Base-by-base conservation (phyloP, 2,329 filamentous ascomycete species). In the Fusarium illudens region DNA sequence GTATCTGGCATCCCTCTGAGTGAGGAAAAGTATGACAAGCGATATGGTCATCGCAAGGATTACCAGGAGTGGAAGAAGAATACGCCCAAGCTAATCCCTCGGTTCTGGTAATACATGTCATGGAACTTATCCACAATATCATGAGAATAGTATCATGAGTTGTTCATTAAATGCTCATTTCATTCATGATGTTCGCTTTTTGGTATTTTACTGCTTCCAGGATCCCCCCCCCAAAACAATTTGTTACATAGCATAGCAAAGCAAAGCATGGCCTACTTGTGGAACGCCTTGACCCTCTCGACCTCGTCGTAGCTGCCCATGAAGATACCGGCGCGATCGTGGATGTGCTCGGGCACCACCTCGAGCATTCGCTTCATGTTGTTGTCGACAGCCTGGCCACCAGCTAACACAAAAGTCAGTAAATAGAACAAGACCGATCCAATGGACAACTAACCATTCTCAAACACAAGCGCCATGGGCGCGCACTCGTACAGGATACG, bases 401-500 rank as follows among this genome's bases (percentile, higher is more conserved):
- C 96, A 74, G 96, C 93, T 96, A 29, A 27, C 8, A 51, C 11
- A 12, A 44, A 25, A 27, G 70, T 82, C 72, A 81, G 77, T 51
- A 52, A 53, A 37, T 17, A 5, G 37, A 46, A 27, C 2, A 54
- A 30, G 36, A 17, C 6, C 10, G 37, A 6, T 8, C 8, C 19
- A 13, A 30, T 30, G 25, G 39, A 13, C 22, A 7, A 84, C 90
- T 82, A 80, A 95, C 92, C 96, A 82, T 99, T 97, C 83, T 99
- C 96, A 80, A 99, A 98, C 7, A 99, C 88, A 90, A 98, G 92
- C 22, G 96, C 96, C 96, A 99, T 99, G 36, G 96, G 96, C 13
- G 96, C 96, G 78, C 96, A 99, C 84, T 99, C 96, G 82, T 99
- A 99, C 74, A 99, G 80, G 72, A 99, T 99, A 70, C 96, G 88